These are phyloP conservation scores for Copromyces sp. DNA, from an alignment of 495 filamentous ascomycete genomes.

Conservation along the genomic window DNA sequence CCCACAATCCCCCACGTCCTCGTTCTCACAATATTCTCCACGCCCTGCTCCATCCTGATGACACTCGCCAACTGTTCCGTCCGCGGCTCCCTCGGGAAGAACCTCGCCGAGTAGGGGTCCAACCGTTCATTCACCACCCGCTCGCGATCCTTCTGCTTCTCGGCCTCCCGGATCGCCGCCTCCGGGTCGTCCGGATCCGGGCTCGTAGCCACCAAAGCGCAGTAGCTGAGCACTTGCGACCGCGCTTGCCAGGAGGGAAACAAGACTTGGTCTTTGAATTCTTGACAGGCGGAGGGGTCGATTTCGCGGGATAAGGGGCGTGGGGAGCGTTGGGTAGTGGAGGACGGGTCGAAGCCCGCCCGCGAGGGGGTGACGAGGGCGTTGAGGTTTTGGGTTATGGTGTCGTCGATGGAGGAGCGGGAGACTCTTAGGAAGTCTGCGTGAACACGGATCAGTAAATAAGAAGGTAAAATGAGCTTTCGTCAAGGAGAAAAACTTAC, in stretches of 20 bases:
- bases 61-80: slow-evolving; percentile 72
- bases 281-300: slow-evolving; percentile 48
- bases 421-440: slow-evolving; percentile 93
- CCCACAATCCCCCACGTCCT: slow-evolving; percentile 76
- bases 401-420: slow-evolving; percentile 77
- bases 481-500: slow-evolving; percentile 30
- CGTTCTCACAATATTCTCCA: slow-evolving; percentile 78
- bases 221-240: slow-evolving; percentile 82
- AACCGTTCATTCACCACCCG: slow-evolving; percentile 77
- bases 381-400: slow-evolving; percentile 88
- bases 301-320: slow-evolving; percentile 47
- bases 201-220: slow-evolving; percentile 75
- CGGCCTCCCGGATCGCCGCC: slow-evolving; percentile 53
- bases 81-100: slow-evolving; percentile 71
- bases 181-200: slow-evolving; percentile 88
- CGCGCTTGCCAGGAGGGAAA: slow-evolving; percentile 84
- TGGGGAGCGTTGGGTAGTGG: slow-evolving; percentile 46
- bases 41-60: slow-evolving; percentile 71
- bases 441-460: neutral
- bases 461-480: neutral
- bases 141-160: slow-evolving; percentile 61
- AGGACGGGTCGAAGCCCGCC: slow-evolving; percentile 67
- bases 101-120: slow-evolving; percentile 84
- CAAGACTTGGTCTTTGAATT: slow-evolving; percentile 69
- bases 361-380: slow-evolving; percentile 68